Evolutionary conservation across 345 rosid species (phyloP), one percentile per base, ranked within the genome.

Genomic region (Zanthoxylum bungeanum): DNA sequence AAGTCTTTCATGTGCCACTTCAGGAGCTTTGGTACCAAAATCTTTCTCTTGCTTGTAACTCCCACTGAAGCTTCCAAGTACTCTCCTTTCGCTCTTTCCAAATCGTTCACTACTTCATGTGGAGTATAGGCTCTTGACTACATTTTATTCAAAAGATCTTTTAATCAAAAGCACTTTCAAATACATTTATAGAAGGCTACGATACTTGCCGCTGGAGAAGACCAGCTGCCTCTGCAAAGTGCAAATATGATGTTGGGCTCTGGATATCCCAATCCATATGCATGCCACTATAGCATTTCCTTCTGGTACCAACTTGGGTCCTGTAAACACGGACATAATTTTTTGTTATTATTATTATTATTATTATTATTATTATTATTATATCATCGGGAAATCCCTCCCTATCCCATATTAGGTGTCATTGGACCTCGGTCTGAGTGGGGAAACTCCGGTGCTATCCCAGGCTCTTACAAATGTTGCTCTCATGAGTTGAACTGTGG

Each of bases 1-100:
- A 93, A 93, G 76, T 91, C 97, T 78, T 75, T 81, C 97, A 91
- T 84, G 75, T 90, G 91, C 97, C 97, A 91, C 61, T 88, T 93
- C 71, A 91, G 82, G 67, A 91, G 91, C 81, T 87, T 91, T 0
- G 97, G 98, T 72, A 93, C 82, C 56, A 85, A 72, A 47, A 93
- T 86, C 85, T 85, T 93, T 76, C 86, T 86, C 85, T 91, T 91
- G 89, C 78, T 88, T 21, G 90, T 87, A 76, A 89, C 84, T 70
- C 92, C 92, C 28, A 91, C 83, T 0, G 98, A 79, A 42, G 97
- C 91, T 83, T 93, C 96, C 76, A 91, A 62, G 67, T 85, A 93
- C 73, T 93, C 98, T 22, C 84, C 83, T 69, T 84, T 91, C 8
- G 97, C 97, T 67, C 80, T 88, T 63, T 83, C 92, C 64, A 91